Evolutionary conservation across 768 basidiomycete genomes (phyloP).

Genomic region (Tulasnella sp.): DNA sequence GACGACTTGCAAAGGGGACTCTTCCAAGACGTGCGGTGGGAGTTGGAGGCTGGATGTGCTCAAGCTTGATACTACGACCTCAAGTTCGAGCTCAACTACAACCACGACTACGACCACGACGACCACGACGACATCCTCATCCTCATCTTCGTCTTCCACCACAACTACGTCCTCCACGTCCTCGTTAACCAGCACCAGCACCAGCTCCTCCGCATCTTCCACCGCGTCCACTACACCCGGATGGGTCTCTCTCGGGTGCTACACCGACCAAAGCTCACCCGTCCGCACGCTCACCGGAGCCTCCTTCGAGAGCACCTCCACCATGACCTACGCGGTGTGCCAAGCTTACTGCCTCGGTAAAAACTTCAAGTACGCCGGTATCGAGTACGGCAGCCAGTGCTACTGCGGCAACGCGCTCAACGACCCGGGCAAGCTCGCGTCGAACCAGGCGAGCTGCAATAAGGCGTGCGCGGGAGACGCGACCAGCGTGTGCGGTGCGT

Average conservation of each 20-base stretch:
- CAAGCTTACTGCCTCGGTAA: not conserved
- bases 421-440: not conserved
- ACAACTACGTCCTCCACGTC: not conserved
- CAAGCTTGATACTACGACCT: not conserved
- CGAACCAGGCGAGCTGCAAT: not conserved
- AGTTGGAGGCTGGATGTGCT: not conserved
- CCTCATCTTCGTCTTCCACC: not conserved
- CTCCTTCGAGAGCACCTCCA: not conserved
- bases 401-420: slow-evolving; percentile 1
- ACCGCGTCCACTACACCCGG: not conserved
- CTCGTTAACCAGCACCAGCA: not conserved
- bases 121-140: not conserved
- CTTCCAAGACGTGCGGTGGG: slow-evolving; percentile 24
- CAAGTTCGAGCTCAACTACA: not conserved
- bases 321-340: slow-evolving; percentile 21
- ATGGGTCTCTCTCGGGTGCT: slow-evolving; percentile 1
- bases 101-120: not conserved
- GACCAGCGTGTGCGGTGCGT: not conserved
- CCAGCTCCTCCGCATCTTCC: not conserved
- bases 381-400: slow-evolving; percentile 25
- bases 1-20: slow-evolving; percentile 21
- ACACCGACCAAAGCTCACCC: not conserved
- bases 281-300: slow-evolving; percentile 1
- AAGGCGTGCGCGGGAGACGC: not conserved
- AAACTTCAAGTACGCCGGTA: slow-evolving; percentile 18